phyloP scores from a whole-genome alignment of 73 alveolate species.

The Paramecium sexaurelia region DNA sequence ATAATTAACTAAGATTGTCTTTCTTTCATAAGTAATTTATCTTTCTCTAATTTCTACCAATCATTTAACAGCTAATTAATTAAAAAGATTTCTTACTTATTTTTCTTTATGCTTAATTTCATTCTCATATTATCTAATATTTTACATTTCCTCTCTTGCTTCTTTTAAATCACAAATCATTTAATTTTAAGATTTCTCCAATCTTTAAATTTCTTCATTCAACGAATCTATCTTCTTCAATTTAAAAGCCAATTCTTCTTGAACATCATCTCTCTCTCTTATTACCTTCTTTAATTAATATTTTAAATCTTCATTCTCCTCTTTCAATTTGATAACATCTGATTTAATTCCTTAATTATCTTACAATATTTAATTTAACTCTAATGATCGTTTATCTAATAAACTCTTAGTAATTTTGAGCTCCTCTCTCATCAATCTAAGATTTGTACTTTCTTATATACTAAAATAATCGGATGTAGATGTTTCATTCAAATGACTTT shows the following conservation, averaged over 20 bases:
- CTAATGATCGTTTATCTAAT: constrained; percentile 22
- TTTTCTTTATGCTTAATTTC: constrained; percentile 40
- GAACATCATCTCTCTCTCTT: constrained; percentile 20
- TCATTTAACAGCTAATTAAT: constrained; percentile 23
- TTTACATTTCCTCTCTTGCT: constrained; percentile 8
- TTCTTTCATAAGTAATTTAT: neutral
- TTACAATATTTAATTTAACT: neutral
- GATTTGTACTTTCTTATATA: neutral
- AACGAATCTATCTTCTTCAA: constrained; percentile 31
- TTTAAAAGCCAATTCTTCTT: constrained; percentile 16
- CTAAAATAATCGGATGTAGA: constrained; percentile 46
- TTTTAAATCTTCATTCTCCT: neutral
- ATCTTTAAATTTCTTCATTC: constrained; percentile 47
- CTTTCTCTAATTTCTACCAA: constrained; percentile 51
- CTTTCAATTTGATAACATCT: neutral
- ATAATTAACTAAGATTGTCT: neutral
- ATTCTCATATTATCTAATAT: constrained; percentile 4
- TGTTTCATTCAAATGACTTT: constrained; percentile 25
- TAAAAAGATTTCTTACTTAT: neutral
- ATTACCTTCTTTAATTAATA: constrained; percentile 6
- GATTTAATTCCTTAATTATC: neutral
- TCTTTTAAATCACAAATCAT: constrained; percentile 29
- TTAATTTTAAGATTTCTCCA: neutral
- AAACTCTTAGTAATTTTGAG: constrained; percentile 15
- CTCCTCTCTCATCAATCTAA: constrained; percentile 14